Percentiles rank a stretch among this genome's conserved stretches.
Conservation (phyloP, 148 eudicot genomes). For the Fagopyrum esculentum region DNA sequence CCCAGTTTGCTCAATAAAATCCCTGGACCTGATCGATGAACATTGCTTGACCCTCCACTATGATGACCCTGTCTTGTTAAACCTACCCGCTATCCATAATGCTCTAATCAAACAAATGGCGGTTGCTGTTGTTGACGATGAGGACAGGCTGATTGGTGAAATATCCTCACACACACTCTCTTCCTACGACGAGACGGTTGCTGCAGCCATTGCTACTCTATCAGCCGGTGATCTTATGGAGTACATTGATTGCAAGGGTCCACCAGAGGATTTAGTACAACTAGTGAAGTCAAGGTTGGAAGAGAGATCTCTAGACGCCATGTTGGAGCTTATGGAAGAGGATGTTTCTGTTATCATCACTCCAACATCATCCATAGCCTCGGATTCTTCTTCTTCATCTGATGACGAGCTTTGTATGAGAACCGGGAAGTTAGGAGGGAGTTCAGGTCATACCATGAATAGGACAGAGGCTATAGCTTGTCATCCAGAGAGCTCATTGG, state of each 20-base stretch:
- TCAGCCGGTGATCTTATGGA: conserved; percentile 76
- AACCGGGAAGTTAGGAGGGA: conserved; percentile 22
- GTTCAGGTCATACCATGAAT: conserved; percentile 29
- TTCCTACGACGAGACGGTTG: conserved; percentile 52
- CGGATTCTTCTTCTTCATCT: conserved; percentile 39
- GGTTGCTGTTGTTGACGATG: conserved; percentile 60
- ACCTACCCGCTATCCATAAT: conserved; percentile 33
- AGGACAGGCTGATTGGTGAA: conserved; percentile 61
- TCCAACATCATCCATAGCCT: not conserved
- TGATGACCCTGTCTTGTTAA: conserved; percentile 43
- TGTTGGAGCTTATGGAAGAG: conserved; percentile 66
- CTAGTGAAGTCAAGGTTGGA: conserved; percentile 52
- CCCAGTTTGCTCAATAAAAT: conserved; percentile 44
- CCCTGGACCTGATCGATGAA: conserved; percentile 47
- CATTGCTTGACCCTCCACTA: conserved; percentile 38
- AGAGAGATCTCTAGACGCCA: conserved; percentile 40
- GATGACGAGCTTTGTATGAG: conserved; percentile 52
- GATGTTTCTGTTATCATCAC: not conserved
- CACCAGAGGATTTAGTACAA: conserved; percentile 57
- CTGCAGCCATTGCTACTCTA: conserved; percentile 57
- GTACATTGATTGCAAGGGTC: conserved; percentile 57
- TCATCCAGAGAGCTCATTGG: conserved; percentile 63
- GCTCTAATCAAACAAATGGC: conserved; percentile 40
- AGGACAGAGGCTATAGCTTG: conserved; percentile 60
- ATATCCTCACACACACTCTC: conserved; percentile 61